Evolutionary conservation across 2,329 filamentous ascomycete species (phyloP), one percentile per base, ranked within the genome.

Genomic region (Waltergamsia citrina): DNA sequence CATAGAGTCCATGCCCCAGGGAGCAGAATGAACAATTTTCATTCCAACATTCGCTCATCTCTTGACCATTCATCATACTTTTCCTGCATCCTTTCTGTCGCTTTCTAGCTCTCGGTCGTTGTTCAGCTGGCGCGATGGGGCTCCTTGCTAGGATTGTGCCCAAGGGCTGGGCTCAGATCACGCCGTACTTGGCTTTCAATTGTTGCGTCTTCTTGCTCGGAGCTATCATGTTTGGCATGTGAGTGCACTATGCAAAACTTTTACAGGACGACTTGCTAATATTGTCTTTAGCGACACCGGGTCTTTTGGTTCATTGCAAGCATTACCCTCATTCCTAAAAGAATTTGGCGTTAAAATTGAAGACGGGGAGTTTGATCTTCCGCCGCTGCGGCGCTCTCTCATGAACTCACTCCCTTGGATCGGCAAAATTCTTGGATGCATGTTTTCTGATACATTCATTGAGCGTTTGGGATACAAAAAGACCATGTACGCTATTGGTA

Each of bases 161-260:
- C 10, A 21, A 17, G 19, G 29, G 21, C 22, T 36, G 34, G 34
- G 6, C 16, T 20, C 29, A 21, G 7, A 27, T 37, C 10, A 37
- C 35, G 15, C 35, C 35, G 7, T 37, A 37, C 24, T n/a, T 37
- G 23, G 11, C 29, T 3, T 37, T 37, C 20, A 29, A 23, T 20
- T 33, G 35, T 20, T 16, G 11, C 10, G 14, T 14, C 17, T 37
- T 33, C 24, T 18, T 29, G 5, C 10, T 29, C 9, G 35, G 35
- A 11, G 25, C 22, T 22, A 29, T 37, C 21, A 17, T 37, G n/a
- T 37, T 37, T 20, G 35, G 35, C 22, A 20, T 37, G 34, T 36
- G 17, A 14, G 34, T 36, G 4, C 21, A n/a, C n/a, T n/a, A n/a
- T n/a, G n/a, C n/a, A n/a, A n/a, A n/a, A n/a, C n/a, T n/a, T n/a